Evolutionary conservation across 805 yeast genomes (phyloP).

Genomic region (Teunomyces gatunensis): DNA sequence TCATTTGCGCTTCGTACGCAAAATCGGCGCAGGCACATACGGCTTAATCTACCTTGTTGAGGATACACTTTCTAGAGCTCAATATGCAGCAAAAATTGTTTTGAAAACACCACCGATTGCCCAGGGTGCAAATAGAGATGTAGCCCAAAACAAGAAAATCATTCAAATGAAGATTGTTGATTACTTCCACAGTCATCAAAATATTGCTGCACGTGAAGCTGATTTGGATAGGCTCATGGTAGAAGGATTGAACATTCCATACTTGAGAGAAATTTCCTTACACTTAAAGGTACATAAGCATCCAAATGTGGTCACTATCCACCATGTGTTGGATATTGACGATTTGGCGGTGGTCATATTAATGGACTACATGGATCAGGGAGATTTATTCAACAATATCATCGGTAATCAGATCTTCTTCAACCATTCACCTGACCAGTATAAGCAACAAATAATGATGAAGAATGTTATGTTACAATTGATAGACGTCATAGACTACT

Average conservation of each 20-base stretch:
- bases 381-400: conserved; percentile 83
- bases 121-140: conserved; percentile 27
- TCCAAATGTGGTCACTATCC: conserved; percentile 74
- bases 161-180: conserved; percentile 25
- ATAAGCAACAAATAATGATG: conserved; percentile 42
- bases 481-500: conserved; percentile 34
- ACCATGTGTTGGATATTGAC: conserved; percentile 64
- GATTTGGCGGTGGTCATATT: conserved; percentile 59
- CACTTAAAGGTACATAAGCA: conserved; percentile 77
- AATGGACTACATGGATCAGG: conserved; percentile 83
- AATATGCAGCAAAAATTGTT: conserved; percentile 71
- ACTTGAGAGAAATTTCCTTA: conserved; percentile 65
- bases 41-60: conserved; percentile 74
- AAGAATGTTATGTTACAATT: conserved; percentile 42
- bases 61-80: conserved; percentile 48
- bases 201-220: conserved; percentile 15
- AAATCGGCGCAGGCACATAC: conserved; percentile 82
- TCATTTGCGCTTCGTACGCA: conserved; percentile 42
- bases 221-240: conserved; percentile 23
- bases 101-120: conserved; percentile 43
- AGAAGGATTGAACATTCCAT: conserved; percentile 27
- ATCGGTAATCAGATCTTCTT: conserved; percentile 68
- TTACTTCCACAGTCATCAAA: conserved; percentile 17
- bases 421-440: conserved; percentile 48
- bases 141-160: conserved; percentile 25